Evolutionary conservation across 331 rosid genomes (phyloP), one percentile per base, ranked within the genome.

Genomic region (Malus hybrid): DNA sequence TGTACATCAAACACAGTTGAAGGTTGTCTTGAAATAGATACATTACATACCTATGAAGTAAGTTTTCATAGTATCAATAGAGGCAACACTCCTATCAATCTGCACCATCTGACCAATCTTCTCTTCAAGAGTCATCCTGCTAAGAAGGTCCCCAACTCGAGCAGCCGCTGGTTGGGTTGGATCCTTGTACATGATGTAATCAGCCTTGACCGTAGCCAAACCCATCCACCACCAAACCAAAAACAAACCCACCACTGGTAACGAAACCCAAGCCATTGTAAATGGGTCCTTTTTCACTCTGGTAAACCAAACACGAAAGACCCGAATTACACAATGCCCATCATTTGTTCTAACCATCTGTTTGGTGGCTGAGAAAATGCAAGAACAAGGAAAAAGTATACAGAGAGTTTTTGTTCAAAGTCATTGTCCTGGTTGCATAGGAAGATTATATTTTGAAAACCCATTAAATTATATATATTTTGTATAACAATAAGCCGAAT

Each of bases 31-130:
- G 27, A 12, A 65, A 33, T 24, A 27, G 4, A 54, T 27, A 27
- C 13, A 32, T 27, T 15, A 29, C 27, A 34, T 85, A 89, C 94
- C 91, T 57, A 89, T 85, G 64, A 72, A 87, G 76, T 85, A 82
- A 44, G 86, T 85, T 16, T 73, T 84, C 62, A 89, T 33, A 6
- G 79, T 76, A 7, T 83, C 85, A 28, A 71, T 72, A 48, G 81
- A 76, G 50, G 91, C 91, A 66, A 80, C 86, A 65, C 76, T 82
- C 44, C 90, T 76, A 52, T 87, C 91, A 70, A 85, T 67, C 86
- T 89, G 94, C 44, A 77, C 61, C 94, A 87, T 89, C 78, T 89
- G 94, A 31, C 94, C 94, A 70, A 87, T 76, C 66, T 89, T 89
- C 75, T 89, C 94, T 70, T 82, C 84, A 2, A 89, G 70, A 24